Evolutionary conservation across 1,284 basidiomycete species (phyloP), one percentile per base, ranked within the genome.

Genomic region (Ustilago crameri): DNA sequence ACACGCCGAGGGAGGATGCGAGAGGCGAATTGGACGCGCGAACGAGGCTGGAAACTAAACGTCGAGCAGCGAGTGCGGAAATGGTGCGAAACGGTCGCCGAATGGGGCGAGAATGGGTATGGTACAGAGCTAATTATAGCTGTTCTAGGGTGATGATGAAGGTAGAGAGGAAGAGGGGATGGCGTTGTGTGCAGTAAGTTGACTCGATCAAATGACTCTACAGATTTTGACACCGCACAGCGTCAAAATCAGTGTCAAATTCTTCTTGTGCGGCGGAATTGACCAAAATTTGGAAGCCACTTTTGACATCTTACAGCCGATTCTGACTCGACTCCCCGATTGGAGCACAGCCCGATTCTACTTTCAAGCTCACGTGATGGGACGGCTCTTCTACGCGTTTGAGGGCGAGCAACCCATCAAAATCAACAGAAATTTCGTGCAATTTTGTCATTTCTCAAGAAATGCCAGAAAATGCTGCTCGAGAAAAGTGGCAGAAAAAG

Each of bases 51-150:
- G 50, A 52, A 57, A 53, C 53, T 58, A 67, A 49, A 35, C 64
- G 64, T 46, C 64, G 57, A 43, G 42, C 9, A 27, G 43, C 50
- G 35, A 57, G 38, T 50, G 58, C 54, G 47, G 53, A 38, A 67
- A 67, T 61, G 50, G 38, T 67, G 53, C 45, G 27, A 48, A 40
- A 18, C 17, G 24, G 27, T 35, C 57, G 50, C 55, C 41, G 17
- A 17, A 30, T 5, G 35, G 41, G 42, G 51, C n/a, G n/a, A n/a
- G n/a, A n/a, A n/a, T n/a, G n/a, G n/a, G n/a, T n/a, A 45, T 30
- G 35, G 40, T 15, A 22, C 30, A 22, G 48, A 34, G 18, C 27
- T 43, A 37, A 35, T 9, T n/a, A n/a, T n/a, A n/a, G n/a, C n/a
- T n/a, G n/a, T n/a, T n/a, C n/a, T n/a, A n/a, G n/a, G n/a, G n/a